Percentiles rank a stretch among this genome's conserved stretches.
Evolutionary conservation across 306 rosid species (phyloP).

Genomic region (Herpetospermum pedunculosum): DNA sequence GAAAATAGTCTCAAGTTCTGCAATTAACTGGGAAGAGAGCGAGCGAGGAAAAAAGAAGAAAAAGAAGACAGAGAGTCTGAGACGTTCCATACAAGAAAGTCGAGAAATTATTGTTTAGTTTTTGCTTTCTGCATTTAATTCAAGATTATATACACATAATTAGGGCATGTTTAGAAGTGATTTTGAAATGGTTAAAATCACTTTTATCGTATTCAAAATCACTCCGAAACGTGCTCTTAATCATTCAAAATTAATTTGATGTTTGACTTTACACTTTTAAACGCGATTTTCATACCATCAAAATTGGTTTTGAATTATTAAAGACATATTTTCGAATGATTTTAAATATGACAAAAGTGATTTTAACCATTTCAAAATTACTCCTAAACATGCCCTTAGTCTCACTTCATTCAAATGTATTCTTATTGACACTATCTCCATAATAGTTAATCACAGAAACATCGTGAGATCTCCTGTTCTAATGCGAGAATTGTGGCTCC

Average conservation of each 20-base stretch:
- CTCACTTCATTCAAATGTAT: background rate
- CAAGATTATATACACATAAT: background rate
- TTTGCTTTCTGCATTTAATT: background rate
- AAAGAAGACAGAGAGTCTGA: background rate
- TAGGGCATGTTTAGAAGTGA: no score
- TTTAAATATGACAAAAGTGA: no score
- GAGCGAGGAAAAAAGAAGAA: background rate
- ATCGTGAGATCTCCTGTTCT: constrained; percentile 83
- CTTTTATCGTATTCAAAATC: no score
- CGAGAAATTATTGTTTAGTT: background rate
- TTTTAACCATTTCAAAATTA: no score
- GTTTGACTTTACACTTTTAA: no score
- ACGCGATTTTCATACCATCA: no score
- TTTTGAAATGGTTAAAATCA: no score
- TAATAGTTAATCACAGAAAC: constrained; percentile 98
- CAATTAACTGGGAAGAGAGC: background rate
- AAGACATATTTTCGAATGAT: no score
- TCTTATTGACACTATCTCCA: constrained; percentile 22
- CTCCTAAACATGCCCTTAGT: no score
- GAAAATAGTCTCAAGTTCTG: background rate
- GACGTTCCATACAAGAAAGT: background rate
- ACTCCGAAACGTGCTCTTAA: no score
- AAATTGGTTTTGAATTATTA: no score
- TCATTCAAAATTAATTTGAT: no score
- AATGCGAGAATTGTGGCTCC: constrained; percentile 98